Conservation (phyloP, 2,329 filamentous ascomycete genomes). For the Cladosporium sp. region DNA sequence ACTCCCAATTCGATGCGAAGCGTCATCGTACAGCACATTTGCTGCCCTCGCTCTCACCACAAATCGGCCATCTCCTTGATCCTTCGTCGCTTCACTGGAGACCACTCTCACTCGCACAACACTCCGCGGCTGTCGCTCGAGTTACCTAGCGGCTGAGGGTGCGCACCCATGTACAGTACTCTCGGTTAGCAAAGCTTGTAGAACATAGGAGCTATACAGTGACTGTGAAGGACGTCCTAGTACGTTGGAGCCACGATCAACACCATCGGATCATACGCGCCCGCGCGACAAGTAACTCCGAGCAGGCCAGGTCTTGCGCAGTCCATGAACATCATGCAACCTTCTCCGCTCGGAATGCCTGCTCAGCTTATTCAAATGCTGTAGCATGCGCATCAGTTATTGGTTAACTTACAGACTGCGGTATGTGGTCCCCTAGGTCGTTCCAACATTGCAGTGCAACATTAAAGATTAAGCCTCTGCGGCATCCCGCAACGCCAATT, state of each 20-base stretch:
- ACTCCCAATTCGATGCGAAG: neutral
- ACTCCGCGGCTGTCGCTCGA: neutral
- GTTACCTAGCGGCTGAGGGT: neutral
- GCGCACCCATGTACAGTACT: neutral
- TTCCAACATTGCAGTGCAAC: slow-evolving; percentile 8
- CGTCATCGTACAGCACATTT: neutral
- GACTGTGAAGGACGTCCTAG: neutral
- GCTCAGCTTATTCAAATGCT: neutral
- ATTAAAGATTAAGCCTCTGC: neutral
- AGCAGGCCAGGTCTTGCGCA: neutral
- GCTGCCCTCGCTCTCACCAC: neutral
- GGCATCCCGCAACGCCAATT: slow-evolving; percentile 1
- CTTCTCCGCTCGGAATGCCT: slow-evolving; percentile 1
- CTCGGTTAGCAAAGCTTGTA: neutral
- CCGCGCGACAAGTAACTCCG: neutral
- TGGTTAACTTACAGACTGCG: neutral
- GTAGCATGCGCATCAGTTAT: neutral
- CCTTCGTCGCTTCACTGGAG: neutral
- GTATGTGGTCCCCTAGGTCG: neutral
- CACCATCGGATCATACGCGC: neutral
- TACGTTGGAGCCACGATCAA: neutral
- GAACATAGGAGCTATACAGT: neutral
- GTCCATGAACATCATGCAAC: neutral
- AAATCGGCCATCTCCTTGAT: neutral
- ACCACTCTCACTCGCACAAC: neutral